Percentiles rank a stretch among this genome's conserved stretches.
Evolutionary conservation across 768 basidiomycete species (phyloP).

Genomic region (Cystofilobasidium ferigula): DNA sequence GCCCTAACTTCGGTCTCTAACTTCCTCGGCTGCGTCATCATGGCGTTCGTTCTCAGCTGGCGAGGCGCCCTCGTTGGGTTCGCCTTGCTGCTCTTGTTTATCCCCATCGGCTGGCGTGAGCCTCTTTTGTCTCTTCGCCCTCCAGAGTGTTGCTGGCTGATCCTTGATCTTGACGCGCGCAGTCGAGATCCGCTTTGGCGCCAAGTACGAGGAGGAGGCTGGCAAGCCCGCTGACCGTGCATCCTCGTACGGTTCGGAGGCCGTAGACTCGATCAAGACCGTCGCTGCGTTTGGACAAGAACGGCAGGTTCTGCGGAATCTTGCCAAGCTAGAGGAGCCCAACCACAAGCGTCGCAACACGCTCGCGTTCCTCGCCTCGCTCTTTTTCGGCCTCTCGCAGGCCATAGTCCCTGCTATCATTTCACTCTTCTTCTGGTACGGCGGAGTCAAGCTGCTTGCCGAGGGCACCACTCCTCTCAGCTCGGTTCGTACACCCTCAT

Average conservation of each 20-base stretch:
- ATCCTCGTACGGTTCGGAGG: conserved; percentile 2
- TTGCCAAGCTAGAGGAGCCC: conserved; percentile 12
- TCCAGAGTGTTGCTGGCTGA: no score
- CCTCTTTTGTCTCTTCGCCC: no score
- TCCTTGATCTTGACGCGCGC: no score
- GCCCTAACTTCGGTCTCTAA: conserved; percentile 29
- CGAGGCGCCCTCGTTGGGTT: conserved; percentile 16
- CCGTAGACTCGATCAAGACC: conserved; percentile 22
- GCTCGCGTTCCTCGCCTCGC: neutral
- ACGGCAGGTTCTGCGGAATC: neutral
- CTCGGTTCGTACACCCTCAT: neutral
- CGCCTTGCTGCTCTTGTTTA: conserved; percentile 7
- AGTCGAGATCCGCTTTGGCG: conserved; percentile 11
- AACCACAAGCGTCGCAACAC: conserved; percentile 6
- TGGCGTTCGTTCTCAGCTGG: conserved; percentile 8
- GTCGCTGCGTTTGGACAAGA: conserved; percentile 23
- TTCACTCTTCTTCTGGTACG: conserved; percentile 16
- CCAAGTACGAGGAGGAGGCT: neutral
- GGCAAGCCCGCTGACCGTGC: conserved; percentile 4
- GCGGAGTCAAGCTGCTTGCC: conserved; percentile 1
- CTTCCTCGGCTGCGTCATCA: neutral
- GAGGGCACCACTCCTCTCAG: neutral
- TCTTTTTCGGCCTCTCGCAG: conserved; percentile 17
- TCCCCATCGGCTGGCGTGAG: neutral
- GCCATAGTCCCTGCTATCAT: neutral